Percentiles rank a stretch among this genome's conserved stretches.
phyloP scores from a whole-genome alignment of 208 protist genomes.

The Porcisia hertigi region DNA sequence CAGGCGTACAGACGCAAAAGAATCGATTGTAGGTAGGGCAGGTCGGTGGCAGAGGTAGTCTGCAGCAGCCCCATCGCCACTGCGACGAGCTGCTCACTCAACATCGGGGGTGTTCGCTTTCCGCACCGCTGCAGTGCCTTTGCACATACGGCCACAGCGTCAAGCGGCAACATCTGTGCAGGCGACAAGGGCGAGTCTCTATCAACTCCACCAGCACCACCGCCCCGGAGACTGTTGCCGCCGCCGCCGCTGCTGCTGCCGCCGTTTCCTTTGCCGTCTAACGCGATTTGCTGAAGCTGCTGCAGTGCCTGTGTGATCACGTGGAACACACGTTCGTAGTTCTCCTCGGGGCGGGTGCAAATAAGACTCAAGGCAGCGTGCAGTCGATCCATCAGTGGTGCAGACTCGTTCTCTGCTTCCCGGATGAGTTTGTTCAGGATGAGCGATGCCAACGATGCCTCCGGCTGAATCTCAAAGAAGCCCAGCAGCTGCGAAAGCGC shows the following conservation, averaged over 20 bases:
- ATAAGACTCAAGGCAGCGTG: conserved; percentile 46
- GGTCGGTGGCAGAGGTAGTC: conserved; percentile 28
- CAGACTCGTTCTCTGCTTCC: conserved; percentile 49
- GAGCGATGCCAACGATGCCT: conserved; percentile 54
- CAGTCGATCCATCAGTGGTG: conserved; percentile 19
- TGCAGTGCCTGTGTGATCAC: conserved; percentile 54
- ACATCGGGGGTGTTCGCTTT: conserved; percentile 49
- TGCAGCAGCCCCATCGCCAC: conserved; percentile 48
- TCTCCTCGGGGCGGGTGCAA: conserved; percentile 52
- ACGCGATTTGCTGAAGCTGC: conserved; percentile 8
- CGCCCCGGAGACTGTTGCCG: not conserved
- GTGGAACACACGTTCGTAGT: conserved; percentile 73
- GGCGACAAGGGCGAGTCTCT: not conserved
- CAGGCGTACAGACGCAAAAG: conserved; percentile 78
- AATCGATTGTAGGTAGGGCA: conserved; percentile 32
- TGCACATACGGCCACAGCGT: conserved; percentile 48
- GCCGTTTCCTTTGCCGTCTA: not conserved
- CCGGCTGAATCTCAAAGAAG: conserved; percentile 82
- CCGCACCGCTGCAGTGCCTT: conserved; percentile 80
- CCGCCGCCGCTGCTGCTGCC: not conserved
- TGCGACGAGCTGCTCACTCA: conserved; percentile 61
- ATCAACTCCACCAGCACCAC: not conserved
- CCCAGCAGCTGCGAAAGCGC: conserved; percentile 68
- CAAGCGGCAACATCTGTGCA: conserved; percentile 6
- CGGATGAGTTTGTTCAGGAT: conserved; percentile 69